phyloP scores from a whole-genome alignment of 768 basidiomycete genomes.

The Lepiota subincarnata region DNA sequence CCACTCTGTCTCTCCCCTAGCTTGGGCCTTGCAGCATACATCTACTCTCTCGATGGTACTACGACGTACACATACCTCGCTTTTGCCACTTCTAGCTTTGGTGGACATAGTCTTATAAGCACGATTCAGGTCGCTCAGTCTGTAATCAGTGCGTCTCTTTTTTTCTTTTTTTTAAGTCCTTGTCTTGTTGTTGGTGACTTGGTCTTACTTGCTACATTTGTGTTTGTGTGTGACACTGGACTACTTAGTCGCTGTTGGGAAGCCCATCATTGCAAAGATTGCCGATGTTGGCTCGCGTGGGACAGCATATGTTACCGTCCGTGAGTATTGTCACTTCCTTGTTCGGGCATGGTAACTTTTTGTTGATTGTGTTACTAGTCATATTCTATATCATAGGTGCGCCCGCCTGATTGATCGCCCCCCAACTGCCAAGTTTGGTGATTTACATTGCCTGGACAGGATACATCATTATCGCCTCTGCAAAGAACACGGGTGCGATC shows the following conservation, averaged over 20 bases:
- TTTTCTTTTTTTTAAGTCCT: too few species aligned
- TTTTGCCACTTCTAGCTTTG: conserved; percentile 52
- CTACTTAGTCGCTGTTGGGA: conserved; percentile 38
- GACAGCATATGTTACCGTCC: conserved; percentile 52
- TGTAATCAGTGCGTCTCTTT: conserved; percentile 43
- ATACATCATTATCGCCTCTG: conserved; percentile 51
- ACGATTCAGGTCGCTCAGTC: conserved; percentile 52
- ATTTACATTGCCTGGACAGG: conserved; percentile 24
- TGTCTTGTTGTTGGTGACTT: not conserved
- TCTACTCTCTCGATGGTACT: conserved; percentile 69
- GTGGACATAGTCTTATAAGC: conserved; percentile 49
- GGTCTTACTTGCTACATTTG: not conserved
- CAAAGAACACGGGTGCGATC: conserved; percentile 38
- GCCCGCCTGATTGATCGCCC: too few species aligned
- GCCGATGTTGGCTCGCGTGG: conserved; percentile 70
- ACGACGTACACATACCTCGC: conserved; percentile 66
- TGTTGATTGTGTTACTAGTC: conserved; percentile 25
- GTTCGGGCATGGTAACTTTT: not conserved
- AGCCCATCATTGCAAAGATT: conserved; percentile 71
- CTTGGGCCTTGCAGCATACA: conserved; percentile 66
- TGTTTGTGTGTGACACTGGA: not conserved
- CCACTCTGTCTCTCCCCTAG: conserved; percentile 22
- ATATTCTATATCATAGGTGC: conserved; percentile 58
- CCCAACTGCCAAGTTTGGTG: not conserved
- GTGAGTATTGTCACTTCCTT: conserved; percentile 32